Conservation (phyloP, 2,329 filamentous ascomycete genomes). For the Mariannaea elegans region DNA sequence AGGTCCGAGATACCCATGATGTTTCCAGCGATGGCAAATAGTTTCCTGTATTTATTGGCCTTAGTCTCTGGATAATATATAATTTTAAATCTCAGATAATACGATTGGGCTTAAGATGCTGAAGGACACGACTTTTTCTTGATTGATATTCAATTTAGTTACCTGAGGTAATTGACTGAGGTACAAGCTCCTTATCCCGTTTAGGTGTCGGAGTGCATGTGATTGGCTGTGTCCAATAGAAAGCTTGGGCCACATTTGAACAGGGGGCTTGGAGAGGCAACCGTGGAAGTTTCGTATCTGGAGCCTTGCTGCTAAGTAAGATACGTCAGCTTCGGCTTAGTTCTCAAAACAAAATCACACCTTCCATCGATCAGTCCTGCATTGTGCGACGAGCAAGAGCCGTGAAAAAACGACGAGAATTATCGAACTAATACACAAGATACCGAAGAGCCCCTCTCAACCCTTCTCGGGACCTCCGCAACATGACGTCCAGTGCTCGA, state of each 20-base stretch:
- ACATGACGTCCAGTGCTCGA: conserved; percentile 57
- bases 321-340: conserved; percentile 40
- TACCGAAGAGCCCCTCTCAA: neutral
- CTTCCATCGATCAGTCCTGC: neutral
- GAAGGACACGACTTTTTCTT: too few species aligned
- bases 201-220: conserved; percentile 19
- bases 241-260: conserved; percentile 38
- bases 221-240: conserved; percentile 31
- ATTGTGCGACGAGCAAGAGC: neutral
- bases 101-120: too few species aligned
- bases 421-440: neutral
- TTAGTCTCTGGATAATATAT: too few species aligned
- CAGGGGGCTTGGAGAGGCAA: conserved; percentile 41
- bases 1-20: conserved; percentile 23
- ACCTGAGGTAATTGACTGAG: too few species aligned
- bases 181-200: too few species aligned
- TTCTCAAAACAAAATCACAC: conserved; percentile 22
- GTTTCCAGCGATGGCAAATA: conserved; percentile 14
- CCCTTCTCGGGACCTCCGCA: conserved; percentile 35
- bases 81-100: too few species aligned
- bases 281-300: conserved; percentile 42
- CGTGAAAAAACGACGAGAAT: neutral
- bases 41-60: neutral
- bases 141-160: too few species aligned
- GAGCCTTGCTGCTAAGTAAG: conserved; percentile 1